Evolutionary conservation across 352 stramenopile species (phyloP), one percentile per base, ranked within the genome.

Genomic region (Pythium grandisporangium): DNA sequence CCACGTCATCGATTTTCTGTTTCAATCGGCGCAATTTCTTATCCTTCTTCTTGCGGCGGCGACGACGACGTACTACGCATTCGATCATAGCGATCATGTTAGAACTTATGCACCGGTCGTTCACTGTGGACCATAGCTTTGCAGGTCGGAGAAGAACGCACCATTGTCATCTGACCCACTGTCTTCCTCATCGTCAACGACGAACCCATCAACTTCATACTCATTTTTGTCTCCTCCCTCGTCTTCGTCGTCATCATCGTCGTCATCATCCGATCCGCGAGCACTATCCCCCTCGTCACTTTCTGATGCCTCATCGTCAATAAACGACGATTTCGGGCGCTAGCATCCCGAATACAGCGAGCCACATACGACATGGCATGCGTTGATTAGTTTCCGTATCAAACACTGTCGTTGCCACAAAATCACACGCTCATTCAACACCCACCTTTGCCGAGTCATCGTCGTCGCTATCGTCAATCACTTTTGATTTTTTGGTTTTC

Each of bases 171-270:
- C 78, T 5, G 78, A 89, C 22, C 66, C 72, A 13, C 87, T 72
- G 14, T 90, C 80, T 20, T 91, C 77, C 17, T 64, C 51, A 21
- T 93, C 81, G 22, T 86, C 81, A 22, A 95, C 82, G 13, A 95
- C 76, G 40, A 95, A 95, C 17, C 82, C 82, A 45, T 95, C 82
- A 41, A 86, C 84, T 44, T 92, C 80, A 54, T 95, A 95, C 57
- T 91, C 78, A 45, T 95, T 90, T 51, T 79, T 82, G 48, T 87
- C 81, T 50, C 88, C 81, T 13, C 66, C 74, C 3, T 92, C 79
- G 13, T 94, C 80, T n/a, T 93, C 81, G 1, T 82, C 72, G 4
- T 90, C 74, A 11, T 86, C 72, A 16, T 87, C 69, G 35, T 89
- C 78, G 17, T 63, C 80, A 44, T 77, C 63, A 16, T 48, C 56